Conservation (phyloP, 305 asterid genomes). For the Fraxinus nigra region DNA sequence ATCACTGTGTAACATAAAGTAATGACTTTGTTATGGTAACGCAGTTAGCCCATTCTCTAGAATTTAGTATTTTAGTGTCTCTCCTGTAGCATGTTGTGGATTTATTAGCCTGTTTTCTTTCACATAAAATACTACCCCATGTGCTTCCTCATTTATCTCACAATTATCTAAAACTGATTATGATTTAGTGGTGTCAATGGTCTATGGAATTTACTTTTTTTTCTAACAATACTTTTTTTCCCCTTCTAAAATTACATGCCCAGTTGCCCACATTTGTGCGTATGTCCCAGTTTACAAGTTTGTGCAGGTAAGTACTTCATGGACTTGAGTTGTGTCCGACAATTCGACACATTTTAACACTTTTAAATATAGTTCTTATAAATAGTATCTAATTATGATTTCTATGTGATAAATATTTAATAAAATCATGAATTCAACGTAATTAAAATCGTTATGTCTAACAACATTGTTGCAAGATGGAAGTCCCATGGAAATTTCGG, state of each 20-base stretch:
- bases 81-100: constrained; percentile 9
- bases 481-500: neutral
- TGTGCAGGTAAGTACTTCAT: neutral
- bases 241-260: too few relatives aligned
- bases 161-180: neutral
- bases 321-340: neutral
- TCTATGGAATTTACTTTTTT: neutral
- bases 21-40: neutral
- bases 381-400: too few relatives aligned
- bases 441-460: neutral
- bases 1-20: constrained; percentile 4
- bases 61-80: neutral
- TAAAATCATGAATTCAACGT: neutral
- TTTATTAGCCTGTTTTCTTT: constrained; percentile 8
- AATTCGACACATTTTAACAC: too few relatives aligned
- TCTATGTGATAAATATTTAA: neutral
- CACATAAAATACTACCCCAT: neutral
- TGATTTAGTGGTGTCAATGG: neutral
- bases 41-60: constrained; percentile 29
- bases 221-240: too few relatives aligned
- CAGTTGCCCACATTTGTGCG: too few relatives aligned
- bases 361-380: too few relatives aligned
- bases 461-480: neutral
- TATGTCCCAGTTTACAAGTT: neutral
- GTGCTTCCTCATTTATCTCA: neutral